Conservation (phyloP, 2,329 filamentous ascomycete genomes). For the Trichoderma sp. region DNA sequence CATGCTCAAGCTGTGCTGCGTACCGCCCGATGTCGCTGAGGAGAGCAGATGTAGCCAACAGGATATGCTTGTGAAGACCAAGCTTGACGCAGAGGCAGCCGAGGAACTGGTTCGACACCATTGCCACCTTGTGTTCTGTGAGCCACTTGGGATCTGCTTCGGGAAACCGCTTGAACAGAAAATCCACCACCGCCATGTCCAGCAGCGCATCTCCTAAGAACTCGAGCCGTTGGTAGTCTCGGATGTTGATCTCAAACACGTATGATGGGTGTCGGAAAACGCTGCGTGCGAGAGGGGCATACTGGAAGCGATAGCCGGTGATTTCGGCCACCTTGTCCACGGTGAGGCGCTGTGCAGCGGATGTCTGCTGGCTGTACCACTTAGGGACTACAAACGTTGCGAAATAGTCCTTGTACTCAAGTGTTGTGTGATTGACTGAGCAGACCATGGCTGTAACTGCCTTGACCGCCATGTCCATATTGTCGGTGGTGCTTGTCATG, state of each 20-base stretch:
- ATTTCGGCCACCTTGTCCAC: conserved; percentile 60
- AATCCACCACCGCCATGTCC: conserved; percentile 80
- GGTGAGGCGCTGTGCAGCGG: conserved; percentile 66
- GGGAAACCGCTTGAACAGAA: conserved; percentile 74
- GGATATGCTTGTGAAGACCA: conserved; percentile 71
- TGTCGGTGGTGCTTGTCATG: conserved; percentile 41
- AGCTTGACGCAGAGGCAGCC: conserved; percentile 76
- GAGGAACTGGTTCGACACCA: conserved; percentile 95
- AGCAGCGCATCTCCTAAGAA: conserved; percentile 88
- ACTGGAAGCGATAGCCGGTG: conserved; percentile 62
- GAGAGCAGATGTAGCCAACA: conserved; percentile 44
- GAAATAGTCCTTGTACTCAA: conserved; percentile 70
- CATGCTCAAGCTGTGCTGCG: conserved; percentile 56
- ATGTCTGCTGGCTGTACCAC: conserved; percentile 63
- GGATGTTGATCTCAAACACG: conserved; percentile 70
- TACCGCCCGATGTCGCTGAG: conserved; percentile 50
- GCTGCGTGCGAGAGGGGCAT: conserved; percentile 72
- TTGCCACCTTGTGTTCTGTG: conserved; percentile 98
- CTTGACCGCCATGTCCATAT: conserved; percentile 57
- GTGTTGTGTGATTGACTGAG: conserved; percentile 66
- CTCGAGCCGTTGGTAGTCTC: conserved; percentile 85
- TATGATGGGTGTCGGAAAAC: conserved; percentile 89
- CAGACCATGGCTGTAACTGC: conserved; percentile 69
- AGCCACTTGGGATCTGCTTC: conserved; percentile 90
- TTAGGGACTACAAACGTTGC: conserved; percentile 62